Base-by-base conservation (phyloP, 306 rosid genomes). In the Cicer cuneatum region DNA sequence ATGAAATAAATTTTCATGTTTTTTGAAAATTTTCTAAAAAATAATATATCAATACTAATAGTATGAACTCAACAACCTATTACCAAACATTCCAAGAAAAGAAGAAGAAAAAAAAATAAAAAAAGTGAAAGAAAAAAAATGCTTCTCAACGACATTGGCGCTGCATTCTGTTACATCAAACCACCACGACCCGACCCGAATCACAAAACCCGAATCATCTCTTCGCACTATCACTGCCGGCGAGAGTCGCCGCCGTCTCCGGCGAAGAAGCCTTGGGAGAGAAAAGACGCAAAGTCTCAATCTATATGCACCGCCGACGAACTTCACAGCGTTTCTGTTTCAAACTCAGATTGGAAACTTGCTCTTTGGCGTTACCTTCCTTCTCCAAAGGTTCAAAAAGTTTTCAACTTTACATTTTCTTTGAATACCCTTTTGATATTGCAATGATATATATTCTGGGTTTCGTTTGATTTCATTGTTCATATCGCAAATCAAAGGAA, bases 331-430 rank as follows among this genome's bases (percentile, higher is more conserved):
- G 88, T 91, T 62, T 13, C 87, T 10, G 85, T 91, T 84, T 83
- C 96, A 10, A 76, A 84, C 74, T 86, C 97, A 80, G 89, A 85
- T 80, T 93, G 98, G 97, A 88, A 73, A 43, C 97, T 93, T 74
- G 94, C 97, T 78, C 92, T 91, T 41, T 91, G 98, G 98, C 97
- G 98, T 71, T 93, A 91, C 84, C 87, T 75, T 54, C 94, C 98
- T 65, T 87, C 92, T 72, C 81, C 84, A 1, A 53, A 69, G 96
- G 97, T 89, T n/a, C 2, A 15, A 8, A 74, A 54, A 53, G 74
- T 15, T 65, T 10, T 66, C 15, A 65, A 56, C 49, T 73, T 57
- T 21, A 10, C 10, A 49, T 0, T 56, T 57, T 45, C 35, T 62
- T 10, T 18, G 7, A 16, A 51, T 77, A 73, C 69, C 76, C 79